These are phyloP conservation scores for Rhodomyrtus psidioides DNA, from an alignment of 441 rosid genomes.

Conservation along the genomic window DNA sequence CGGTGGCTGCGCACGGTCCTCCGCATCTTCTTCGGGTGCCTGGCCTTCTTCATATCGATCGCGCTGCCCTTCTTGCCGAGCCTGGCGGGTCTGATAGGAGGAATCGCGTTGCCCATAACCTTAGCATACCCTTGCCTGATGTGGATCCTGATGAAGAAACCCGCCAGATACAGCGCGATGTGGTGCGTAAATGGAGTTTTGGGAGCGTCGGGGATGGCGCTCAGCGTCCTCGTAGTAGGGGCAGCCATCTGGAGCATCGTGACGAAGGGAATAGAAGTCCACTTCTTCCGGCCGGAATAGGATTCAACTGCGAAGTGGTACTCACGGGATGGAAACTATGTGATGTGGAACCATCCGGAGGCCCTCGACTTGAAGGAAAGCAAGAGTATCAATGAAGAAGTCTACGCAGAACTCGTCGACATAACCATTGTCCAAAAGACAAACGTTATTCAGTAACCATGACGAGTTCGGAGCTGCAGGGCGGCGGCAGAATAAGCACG, in stretches of 20 bases:
- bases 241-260: slow-evolving; percentile 43
- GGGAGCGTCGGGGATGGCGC: slow-evolving; percentile 26
- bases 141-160: slow-evolving; percentile 47
- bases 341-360: neutral
- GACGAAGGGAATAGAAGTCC: slow-evolving; percentile 31
- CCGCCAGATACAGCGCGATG: slow-evolving; percentile 7
- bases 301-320: neutral
- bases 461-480: neutral
- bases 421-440: neutral
- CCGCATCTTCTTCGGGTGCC: slow-evolving; percentile 38
- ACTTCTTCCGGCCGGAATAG: slow-evolving; percentile 38
- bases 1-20: slow-evolving; percentile 32
- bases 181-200: slow-evolving; percentile 33
- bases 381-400: neutral
- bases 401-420: neutral
- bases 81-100: slow-evolving; percentile 50
- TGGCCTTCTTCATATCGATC: slow-evolving; percentile 32
- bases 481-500: neutral
- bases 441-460: neutral
- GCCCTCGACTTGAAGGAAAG: neutral
- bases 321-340: neutral
- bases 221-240: slow-evolving; percentile 22
- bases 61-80: slow-evolving; percentile 49
- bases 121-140: slow-evolving; percentile 49
- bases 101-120: slow-evolving; percentile 41